A percentile compares a stretch with the other conserved stretches of the same genome.
Conservation (phyloP, 768 basidiomycete genomes). For the Auriscalpium vulgare region DNA sequence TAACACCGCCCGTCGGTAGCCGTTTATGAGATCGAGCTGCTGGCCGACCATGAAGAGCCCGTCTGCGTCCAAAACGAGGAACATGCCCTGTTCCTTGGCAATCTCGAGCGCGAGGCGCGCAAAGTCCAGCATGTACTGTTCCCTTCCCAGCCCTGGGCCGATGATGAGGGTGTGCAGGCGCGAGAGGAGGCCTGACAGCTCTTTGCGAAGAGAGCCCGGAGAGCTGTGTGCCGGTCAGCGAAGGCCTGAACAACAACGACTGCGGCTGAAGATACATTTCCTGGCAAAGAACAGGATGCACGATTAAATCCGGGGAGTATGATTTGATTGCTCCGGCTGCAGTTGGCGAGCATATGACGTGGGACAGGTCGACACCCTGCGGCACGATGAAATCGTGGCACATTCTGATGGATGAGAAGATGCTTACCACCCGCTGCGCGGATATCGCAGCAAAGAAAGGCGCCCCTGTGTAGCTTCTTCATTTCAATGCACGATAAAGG, state of each 20-base stretch:
- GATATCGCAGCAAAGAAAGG: slow-evolving; percentile 94
- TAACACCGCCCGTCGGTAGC: slow-evolving; percentile 80
- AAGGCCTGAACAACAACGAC: background rate
- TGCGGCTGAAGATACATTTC: slow-evolving; percentile 35
- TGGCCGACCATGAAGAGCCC: slow-evolving; percentile 78
- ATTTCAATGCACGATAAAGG: background rate
- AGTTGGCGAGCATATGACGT: slow-evolving; percentile 93
- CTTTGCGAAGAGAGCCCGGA: slow-evolving; percentile 36
- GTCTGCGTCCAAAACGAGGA: slow-evolving; percentile 91
- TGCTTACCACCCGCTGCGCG: slow-evolving; percentile 69
- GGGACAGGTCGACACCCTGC: slow-evolving; percentile 89
- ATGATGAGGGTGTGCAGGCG: slow-evolving; percentile 90
- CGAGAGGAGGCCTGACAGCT: slow-evolving; percentile 61
- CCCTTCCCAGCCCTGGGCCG: slow-evolving; percentile 91
- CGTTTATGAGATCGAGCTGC: slow-evolving; percentile 65
- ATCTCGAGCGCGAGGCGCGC: slow-evolving; percentile 70
- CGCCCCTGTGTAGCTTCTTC: slow-evolving; percentile 83
- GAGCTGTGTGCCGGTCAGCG: slow-evolving; percentile 29
- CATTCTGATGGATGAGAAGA: background rate
- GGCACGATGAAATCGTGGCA: background rate
- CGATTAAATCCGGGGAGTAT: slow-evolving; percentile 95
- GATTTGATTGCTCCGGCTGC: slow-evolving; percentile 93
- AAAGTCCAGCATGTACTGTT: slow-evolving; percentile 80
- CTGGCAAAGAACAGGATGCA: slow-evolving; percentile 83
- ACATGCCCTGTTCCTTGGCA: slow-evolving; percentile 68